Base-by-base conservation (phyloP, 176 grass and related monocot species). In the Urochloa ruziziensis region DNA sequence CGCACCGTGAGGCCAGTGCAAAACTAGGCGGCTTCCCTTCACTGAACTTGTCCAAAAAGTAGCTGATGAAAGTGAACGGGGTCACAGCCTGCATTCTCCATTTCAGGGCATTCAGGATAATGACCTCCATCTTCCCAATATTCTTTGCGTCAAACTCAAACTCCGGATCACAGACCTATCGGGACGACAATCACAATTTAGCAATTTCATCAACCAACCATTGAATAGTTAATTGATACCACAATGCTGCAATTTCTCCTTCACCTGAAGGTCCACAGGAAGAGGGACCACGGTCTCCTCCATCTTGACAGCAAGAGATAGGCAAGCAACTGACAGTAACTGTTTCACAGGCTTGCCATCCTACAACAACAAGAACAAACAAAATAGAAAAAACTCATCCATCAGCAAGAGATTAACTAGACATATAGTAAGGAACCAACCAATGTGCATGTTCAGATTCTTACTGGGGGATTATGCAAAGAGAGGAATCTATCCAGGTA, bases 401-500 rank as follows among this genome's bases (percentile, higher is more conserved):
- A 42, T 83, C 24, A 81, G 34, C 18, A 75, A 25, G 21, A 86
- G 69, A 69, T 81, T 40, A 62, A 78, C 30, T 70, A 24, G 43
- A 10, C 79, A 75, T n/a, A 60, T n/a, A 60, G 37, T 40, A 82
- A 67, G 37, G 29, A 71, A 70, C 29, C 39, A 65, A 54, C 21
- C 71, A 58, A 65, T 90, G 72, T 39, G 75, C 36, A 64, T 1
- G 34, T 69, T 64, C 23, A 85, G 19, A 86, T 80, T 90, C 92
- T 93, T 88, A 98, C 95, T 5, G 86, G 88, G 48, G 91, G 79
- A 71, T 90, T 46, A 91, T 84, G 84, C 12, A 60, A 82, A 27
- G 92, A 95, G 76, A 98, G 84, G 75, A 95, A 98, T 72, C 95
- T 85, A 86, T 98, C 95, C 75, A 95, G 79, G 84, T 95, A 98